Percentiles rank a stretch among this genome's conserved stretches.
These are phyloP conservation scores for Yamadazyma olivae DNA, from an alignment of 805 yeast species.

Conservation along the genomic window DNA sequence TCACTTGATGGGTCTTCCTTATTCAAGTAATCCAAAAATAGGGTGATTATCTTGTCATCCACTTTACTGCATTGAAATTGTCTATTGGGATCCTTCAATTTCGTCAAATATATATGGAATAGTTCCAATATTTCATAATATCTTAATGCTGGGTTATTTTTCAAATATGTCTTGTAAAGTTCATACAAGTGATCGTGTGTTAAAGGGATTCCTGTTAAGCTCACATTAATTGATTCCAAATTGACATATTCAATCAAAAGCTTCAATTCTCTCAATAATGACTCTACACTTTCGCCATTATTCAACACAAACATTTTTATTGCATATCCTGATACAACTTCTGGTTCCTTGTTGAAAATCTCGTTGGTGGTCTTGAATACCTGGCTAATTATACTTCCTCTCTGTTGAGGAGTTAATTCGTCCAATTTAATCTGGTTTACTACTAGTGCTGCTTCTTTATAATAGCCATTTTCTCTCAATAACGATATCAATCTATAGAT, in stretches of 20 bases:
- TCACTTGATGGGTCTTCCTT: constrained; percentile 16
- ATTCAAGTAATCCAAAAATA: constrained; percentile 24
- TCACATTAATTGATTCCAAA: constrained; percentile 16
- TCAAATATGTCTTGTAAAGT: constrained; percentile 23
- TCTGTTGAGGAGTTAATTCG: constrained; percentile 15
- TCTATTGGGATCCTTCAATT: background rate
- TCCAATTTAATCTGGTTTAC: constrained; percentile 29
- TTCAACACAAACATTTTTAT: constrained; percentile 21
- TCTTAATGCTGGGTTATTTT: constrained; percentile 10
- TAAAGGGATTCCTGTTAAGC: constrained; percentile 6
- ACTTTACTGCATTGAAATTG: constrained; percentile 3
- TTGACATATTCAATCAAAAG: constrained; percentile 25
- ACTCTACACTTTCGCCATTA: constrained; percentile 12
- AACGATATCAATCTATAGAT: constrained; percentile 26
- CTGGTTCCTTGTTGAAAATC: constrained; percentile 29
- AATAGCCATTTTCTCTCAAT: constrained; percentile 25
- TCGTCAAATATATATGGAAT: constrained; percentile 18
- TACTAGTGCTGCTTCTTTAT: constrained; percentile 32
- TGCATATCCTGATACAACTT: constrained; percentile 35
- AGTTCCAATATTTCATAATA: constrained; percentile 14
- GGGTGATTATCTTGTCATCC: constrained; percentile 8
- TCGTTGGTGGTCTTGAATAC: constrained; percentile 27
- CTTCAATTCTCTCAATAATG: constrained; percentile 23
- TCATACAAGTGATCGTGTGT: constrained; percentile 8
- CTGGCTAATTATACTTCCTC: constrained; percentile 23